Conservation (phyloP, 257 asterid genomes). For the Solanum okadae region DNA sequence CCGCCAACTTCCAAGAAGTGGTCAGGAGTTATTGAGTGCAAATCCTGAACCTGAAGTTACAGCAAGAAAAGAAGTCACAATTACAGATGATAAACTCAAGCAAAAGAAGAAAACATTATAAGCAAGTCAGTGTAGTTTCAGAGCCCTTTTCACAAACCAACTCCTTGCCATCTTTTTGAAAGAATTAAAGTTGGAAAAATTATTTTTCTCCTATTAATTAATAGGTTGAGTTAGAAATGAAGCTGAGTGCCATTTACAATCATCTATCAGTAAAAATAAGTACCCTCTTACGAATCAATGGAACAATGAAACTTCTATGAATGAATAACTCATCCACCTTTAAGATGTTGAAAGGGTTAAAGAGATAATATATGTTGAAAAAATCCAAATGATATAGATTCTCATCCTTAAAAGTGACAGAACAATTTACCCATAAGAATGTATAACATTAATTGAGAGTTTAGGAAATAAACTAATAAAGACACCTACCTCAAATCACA, state of each 20-base stretch:
- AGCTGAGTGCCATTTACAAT: neutral
- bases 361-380: neutral
- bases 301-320: neutral
- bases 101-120: neutral
- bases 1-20: conserved; percentile 96
- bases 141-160: neutral
- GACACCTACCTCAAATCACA: neutral
- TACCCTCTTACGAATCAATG: neutral
- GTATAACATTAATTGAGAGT: neutral
- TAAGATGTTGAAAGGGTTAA: neutral
- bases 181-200: neutral
- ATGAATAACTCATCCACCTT: neutral
- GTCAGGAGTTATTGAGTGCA: conserved; percentile 84
- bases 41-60: conserved; percentile 87
- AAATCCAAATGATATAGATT: neutral
- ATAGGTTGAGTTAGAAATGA: neutral
- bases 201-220: neutral
- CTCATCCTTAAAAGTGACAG: neutral
- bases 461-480: neutral
- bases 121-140: neutral
- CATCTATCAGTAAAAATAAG: neutral
- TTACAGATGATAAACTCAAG: neutral
- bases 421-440: neutral
- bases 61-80: neutral
- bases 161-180: neutral